Evolutionary conservation across 306 rosid genomes (phyloP).

Genomic region (Vigna unguiculata): DNA sequence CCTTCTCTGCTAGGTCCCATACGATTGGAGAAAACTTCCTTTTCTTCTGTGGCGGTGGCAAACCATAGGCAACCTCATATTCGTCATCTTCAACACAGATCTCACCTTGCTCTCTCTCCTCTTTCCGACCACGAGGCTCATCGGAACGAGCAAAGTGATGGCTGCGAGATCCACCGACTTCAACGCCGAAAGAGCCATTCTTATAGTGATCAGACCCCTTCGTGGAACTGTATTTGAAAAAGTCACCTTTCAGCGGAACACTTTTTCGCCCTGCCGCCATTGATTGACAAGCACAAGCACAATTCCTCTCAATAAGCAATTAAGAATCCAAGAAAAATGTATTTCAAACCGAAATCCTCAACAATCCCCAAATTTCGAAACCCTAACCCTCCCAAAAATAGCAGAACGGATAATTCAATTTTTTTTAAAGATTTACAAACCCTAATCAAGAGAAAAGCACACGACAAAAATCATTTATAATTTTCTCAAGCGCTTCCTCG

Average conservation of each 20-base stretch:
- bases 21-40: constrained; percentile 74
- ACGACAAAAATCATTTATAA: constrained; percentile 19
- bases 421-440: constrained; percentile 34
- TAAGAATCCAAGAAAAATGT: constrained; percentile 41
- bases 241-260: constrained; percentile 62
- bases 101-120: constrained; percentile 47
- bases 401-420: not conserved
- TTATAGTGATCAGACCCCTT: constrained; percentile 48
- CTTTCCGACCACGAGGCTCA: constrained; percentile 42
- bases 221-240: constrained; percentile 41
- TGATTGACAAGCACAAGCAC: constrained; percentile 71
- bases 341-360: constrained; percentile 41
- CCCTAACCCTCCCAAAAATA: constrained; percentile 38
- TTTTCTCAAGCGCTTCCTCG: constrained; percentile 10
- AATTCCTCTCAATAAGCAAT: constrained; percentile 60
- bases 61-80: not conserved
- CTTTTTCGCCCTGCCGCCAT: constrained; percentile 81
- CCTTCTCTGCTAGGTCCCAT: constrained; percentile 65
- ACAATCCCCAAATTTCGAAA: constrained; percentile 39
- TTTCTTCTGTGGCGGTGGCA: constrained; percentile 56
- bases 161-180: constrained; percentile 3
- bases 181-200: constrained; percentile 40
- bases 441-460: constrained; percentile 22
- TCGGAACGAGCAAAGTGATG: constrained; percentile 24
- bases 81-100: constrained; percentile 14